These are phyloP conservation scores for Claviceps capensis DNA, from an alignment of 2,329 filamentous ascomycete genomes.

Conservation along the genomic window DNA sequence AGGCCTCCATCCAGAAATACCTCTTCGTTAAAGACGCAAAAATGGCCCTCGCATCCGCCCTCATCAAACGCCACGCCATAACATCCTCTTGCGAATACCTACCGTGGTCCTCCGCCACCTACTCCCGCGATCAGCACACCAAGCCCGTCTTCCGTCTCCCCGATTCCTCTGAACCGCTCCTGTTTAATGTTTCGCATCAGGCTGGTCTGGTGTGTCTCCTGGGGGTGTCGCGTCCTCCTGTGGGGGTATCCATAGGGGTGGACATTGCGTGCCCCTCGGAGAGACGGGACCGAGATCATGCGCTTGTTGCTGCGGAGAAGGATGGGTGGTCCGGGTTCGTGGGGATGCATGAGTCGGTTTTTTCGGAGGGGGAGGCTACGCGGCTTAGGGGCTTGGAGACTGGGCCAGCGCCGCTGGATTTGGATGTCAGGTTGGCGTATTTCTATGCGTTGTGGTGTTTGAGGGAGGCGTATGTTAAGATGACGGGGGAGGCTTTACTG, in stretches of 20 bases:
- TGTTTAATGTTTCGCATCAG: slow-evolving; percentile 71
- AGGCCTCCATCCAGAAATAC: slow-evolving; percentile 42
- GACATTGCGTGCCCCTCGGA: slow-evolving; percentile 68
- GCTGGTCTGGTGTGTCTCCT: slow-evolving; percentile 59
- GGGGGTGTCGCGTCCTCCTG: slow-evolving; percentile 29
- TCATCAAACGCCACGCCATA: slow-evolving; percentile 61
- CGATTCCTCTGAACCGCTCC: slow-evolving; percentile 33
- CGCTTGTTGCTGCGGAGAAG: slow-evolving; percentile 42
- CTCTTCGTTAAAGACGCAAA: slow-evolving; percentile 59
- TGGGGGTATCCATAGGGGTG: slow-evolving; percentile 42
- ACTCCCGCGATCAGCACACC: slow-evolving; percentile 40
- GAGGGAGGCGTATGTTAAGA: slow-evolving; percentile 71
- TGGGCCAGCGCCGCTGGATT: background rate
- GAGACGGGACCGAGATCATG: slow-evolving; percentile 46
- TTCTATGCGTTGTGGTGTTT: slow-evolving; percentile 73
- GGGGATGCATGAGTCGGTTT: slow-evolving; percentile 58
- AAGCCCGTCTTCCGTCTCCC: slow-evolving; percentile 40
- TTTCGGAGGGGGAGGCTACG: slow-evolving; percentile 45
- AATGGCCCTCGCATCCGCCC: slow-evolving; percentile 56
- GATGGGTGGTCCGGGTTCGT: slow-evolving; percentile 55
- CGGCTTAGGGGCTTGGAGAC: slow-evolving; percentile 39
- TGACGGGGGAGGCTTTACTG: slow-evolving; percentile 65
- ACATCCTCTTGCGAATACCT: slow-evolving; percentile 40
- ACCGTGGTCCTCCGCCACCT: slow-evolving; percentile 41
- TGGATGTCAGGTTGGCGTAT: slow-evolving; percentile 39